Evolutionary conservation across 2,329 filamentous ascomycete genomes (phyloP).

Genomic region (Fonsecaea erecta): DNA sequence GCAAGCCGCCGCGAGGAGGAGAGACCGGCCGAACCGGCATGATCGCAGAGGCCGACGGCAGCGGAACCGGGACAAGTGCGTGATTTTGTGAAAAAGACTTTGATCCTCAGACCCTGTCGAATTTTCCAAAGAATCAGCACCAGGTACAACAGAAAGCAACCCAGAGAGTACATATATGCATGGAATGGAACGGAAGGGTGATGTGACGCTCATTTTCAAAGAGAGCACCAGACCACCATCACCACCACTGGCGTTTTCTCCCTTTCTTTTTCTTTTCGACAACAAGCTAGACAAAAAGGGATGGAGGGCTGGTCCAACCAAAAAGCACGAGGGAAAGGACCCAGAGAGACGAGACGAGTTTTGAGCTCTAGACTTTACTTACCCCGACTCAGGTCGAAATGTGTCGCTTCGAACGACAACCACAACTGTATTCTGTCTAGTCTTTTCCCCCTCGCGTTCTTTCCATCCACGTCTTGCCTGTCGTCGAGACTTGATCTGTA

Average conservation of each 20-base stretch:
- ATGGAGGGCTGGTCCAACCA: background rate
- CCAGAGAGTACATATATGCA: background rate
- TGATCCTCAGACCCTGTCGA: background rate
- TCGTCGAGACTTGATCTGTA: no score
- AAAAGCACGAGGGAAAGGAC: background rate
- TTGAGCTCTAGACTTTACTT: constrained; percentile 21
- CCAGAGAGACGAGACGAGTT: background rate
- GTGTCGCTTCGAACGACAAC: background rate
- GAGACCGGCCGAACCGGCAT: constrained; percentile 43
- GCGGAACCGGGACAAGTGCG: constrained; percentile 43
- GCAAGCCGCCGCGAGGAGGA: constrained; percentile 43
- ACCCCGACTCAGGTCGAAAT: constrained; percentile 28
- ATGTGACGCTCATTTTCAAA: background rate
- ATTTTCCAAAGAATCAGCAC: background rate
- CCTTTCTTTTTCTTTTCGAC: no score
- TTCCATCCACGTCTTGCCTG: background rate
- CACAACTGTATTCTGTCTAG: background rate
- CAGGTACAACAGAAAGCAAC: background rate
- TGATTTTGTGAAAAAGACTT: constrained; percentile 36
- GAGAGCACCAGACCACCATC: no score
- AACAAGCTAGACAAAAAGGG: background rate
- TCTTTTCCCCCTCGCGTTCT: background rate
- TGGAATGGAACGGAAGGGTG: background rate
- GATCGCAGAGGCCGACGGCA: constrained; percentile 44
- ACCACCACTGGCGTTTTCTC: background rate